phyloP scores from a whole-genome alignment of 192 early-diverging fungal genomes.

The Rhizoclosmatium sp. region DNA sequence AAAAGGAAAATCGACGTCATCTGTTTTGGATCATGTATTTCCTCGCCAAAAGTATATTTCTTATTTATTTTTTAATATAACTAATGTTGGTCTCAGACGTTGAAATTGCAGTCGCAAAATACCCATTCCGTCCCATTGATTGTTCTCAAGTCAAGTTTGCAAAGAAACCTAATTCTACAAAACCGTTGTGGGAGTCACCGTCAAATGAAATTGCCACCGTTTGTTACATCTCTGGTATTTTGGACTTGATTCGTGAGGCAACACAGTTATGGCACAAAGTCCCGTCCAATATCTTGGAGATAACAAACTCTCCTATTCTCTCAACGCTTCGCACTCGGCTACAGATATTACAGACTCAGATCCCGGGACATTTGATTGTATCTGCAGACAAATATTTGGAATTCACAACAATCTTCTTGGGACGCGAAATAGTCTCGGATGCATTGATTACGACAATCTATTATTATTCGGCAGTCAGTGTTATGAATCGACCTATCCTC shows the following conservation, averaged over 20 bases:
- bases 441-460: not conserved
- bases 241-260: slow-evolving; percentile 3
- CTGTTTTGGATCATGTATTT: slow-evolving; percentile 7
- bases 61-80: not conserved
- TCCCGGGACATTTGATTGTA: not conserved
- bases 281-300: not conserved
- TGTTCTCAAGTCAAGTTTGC: not conserved
- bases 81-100: not conserved
- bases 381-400: not conserved
- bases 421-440: not conserved
- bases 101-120: not conserved
- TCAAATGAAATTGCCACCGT: not conserved
- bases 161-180: not conserved
- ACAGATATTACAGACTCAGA: not conserved
- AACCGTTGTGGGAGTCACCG: not conserved
- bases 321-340: not conserved
- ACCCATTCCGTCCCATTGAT: not conserved
- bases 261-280: not conserved
- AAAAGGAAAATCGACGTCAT: not conserved
- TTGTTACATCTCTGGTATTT: slow-evolving; percentile 11
- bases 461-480: not conserved
- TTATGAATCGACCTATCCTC: slow-evolving; percentile 14
- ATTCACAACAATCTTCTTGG: not conserved
- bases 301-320: not conserved
- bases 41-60: not conserved